A percentile compares a stretch with the other conserved stretches of the same genome.
Conservation (phyloP, 305 asterid species). For the Stenogyne calaminthoides region DNA sequence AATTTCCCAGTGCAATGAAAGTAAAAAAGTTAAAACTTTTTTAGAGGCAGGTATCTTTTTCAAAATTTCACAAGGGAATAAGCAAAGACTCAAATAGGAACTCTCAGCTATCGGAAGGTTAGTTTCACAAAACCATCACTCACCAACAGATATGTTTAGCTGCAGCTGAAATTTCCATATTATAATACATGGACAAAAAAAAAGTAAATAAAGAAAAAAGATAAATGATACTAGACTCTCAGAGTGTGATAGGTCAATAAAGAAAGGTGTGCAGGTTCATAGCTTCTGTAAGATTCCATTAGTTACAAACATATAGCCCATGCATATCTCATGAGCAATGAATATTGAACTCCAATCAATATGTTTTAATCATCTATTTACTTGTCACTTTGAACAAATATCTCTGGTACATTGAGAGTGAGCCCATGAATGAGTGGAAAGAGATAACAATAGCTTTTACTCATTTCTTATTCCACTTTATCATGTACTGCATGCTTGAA, state of each 20-base stretch:
- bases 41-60: neutral
- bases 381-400: neutral
- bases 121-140: neutral
- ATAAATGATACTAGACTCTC: neutral
- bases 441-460: constrained; percentile 1
- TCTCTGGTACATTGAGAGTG: neutral
- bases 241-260: neutral
- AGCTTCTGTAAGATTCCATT: constrained; percentile 5
- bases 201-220: neutral
- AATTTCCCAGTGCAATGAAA: constrained; percentile 1
- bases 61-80: neutral
- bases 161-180: constrained; percentile 1
- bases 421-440: neutral
- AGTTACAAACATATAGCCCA: neutral
- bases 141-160: constrained; percentile 1
- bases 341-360: neutral
- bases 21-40: constrained; percentile 6
- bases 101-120: neutral
- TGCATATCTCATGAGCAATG: constrained; percentile 4
- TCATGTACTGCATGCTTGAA: neutral
- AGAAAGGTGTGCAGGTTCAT: constrained; percentile 5
- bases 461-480: neutral
- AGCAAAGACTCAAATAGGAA: neutral
- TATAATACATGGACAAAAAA: neutral
- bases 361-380: neutral